These are phyloP conservation scores for Tulasnella sp. DNA, from an alignment of 768 basidiomycete species.

Conservation along the genomic window DNA sequence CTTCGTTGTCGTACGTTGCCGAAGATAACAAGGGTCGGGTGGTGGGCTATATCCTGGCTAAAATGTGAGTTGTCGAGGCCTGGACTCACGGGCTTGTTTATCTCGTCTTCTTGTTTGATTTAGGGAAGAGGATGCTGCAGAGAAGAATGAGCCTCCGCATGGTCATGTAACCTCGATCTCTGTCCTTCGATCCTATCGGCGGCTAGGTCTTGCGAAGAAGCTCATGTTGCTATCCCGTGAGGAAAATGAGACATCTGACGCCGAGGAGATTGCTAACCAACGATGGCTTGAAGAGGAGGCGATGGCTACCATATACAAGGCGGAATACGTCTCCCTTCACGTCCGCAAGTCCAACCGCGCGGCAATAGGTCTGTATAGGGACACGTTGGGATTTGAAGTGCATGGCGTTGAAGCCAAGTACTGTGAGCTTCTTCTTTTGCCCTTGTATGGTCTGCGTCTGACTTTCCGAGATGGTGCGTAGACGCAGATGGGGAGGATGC, in stretches of 20 bases:
- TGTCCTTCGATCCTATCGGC: slow-evolving; percentile 81
- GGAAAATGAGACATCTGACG: slow-evolving; percentile 38
- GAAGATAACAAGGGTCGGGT: slow-evolving; percentile 46
- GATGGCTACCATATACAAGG: slow-evolving; percentile 84
- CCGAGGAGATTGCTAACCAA: background rate
- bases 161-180: slow-evolving; percentile 98
- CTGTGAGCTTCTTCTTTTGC: slow-evolving; percentile 54
- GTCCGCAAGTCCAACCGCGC: slow-evolving; percentile 95
- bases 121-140: slow-evolving; percentile 56
- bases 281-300: slow-evolving; percentile 63
- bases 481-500: slow-evolving; percentile 96
- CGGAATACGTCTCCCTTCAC: slow-evolving; percentile 80
- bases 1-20: slow-evolving; percentile 48
- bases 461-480: slow-evolving; percentile 37
- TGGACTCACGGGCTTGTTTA: background rate
- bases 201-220: slow-evolving; percentile 90
- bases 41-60: slow-evolving; percentile 50
- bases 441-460: background rate
- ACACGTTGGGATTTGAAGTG: slow-evolving; percentile 85
- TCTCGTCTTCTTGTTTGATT: background rate
- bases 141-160: slow-evolving; percentile 48
- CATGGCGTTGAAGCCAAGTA: slow-evolving; percentile 84
- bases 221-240: slow-evolving; percentile 89
- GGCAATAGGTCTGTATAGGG: slow-evolving; percentile 81
- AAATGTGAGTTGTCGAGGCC: slow-evolving; percentile 41